Evolutionary conservation across 768 basidiomycete genomes (phyloP).

Genomic region (Mycena crocata): DNA sequence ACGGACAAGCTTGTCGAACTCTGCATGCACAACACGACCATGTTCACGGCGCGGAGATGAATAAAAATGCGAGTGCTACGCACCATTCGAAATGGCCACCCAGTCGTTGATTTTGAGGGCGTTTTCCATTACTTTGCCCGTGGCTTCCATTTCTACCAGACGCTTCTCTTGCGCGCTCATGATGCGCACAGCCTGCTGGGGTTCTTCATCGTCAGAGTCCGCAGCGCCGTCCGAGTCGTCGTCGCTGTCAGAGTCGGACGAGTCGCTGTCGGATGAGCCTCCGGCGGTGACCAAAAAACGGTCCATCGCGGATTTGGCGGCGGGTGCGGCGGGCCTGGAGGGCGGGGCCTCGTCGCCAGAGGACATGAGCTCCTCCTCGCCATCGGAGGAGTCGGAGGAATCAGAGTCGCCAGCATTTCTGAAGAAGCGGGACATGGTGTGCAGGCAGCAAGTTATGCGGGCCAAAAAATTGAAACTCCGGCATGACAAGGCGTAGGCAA

Average conservation of each 20-base stretch:
- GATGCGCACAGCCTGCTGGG: constrained; percentile 75
- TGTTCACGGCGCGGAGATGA: constrained; percentile 14
- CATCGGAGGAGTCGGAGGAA: constrained; percentile 72
- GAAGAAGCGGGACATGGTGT: constrained; percentile 88
- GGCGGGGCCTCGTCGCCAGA: constrained; percentile 72
- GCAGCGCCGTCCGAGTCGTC: constrained; percentile 54
- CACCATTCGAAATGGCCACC: constrained; percentile 91
- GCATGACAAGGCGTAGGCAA: no score
- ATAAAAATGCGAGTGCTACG: constrained; percentile 38
- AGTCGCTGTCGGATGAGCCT: constrained; percentile 71
- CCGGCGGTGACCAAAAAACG: constrained; percentile 76
- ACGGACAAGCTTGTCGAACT: constrained; percentile 95
- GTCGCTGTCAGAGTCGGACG: constrained; percentile 47
- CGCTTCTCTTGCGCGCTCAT: constrained; percentile 94
- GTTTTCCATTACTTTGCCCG: constrained; percentile 93
- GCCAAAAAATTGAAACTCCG: constrained; percentile 11
- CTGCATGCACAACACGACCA: no score
- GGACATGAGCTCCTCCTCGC: constrained; percentile 84
- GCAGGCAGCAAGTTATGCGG: background rate
- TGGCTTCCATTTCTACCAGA: constrained; percentile 94
- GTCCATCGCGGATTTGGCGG: constrained; percentile 75
- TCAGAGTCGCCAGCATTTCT: constrained; percentile 88
- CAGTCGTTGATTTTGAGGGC: constrained; percentile 97
- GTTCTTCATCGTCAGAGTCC: constrained; percentile 75
- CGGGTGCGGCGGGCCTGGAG: constrained; percentile 56